Percentiles rank a stretch among this genome's conserved stretches.
Conservation (phyloP, 2,329 filamentous ascomycete genomes). For the Cryphonectria radicalis region DNA sequence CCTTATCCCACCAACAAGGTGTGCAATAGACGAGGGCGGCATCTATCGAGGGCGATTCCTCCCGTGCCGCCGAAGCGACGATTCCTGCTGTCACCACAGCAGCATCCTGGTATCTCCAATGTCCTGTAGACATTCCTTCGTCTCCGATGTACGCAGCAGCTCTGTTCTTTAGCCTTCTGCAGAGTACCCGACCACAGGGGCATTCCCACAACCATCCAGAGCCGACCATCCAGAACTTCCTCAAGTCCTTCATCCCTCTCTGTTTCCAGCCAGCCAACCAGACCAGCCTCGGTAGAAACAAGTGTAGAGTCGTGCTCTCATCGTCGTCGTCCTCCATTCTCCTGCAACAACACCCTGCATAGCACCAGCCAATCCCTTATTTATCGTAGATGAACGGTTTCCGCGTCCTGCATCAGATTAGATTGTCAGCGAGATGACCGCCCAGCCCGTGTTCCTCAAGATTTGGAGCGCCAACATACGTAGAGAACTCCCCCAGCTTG, state of each 20-base stretch:
- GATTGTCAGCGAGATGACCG: not conserved
- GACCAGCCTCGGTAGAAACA: not conserved
- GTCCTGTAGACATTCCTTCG: not conserved
- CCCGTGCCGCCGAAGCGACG: not conserved
- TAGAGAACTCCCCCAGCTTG: conserved; percentile 90
- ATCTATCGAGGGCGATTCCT: not conserved
- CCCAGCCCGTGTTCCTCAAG: not conserved
- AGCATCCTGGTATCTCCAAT: not conserved
- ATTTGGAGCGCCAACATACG: conserved; percentile 59
- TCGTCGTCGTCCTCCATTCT: not conserved
- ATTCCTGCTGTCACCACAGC: not conserved
- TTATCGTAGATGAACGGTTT: conserved; percentile 61
- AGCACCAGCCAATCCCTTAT: conserved; percentile 31
- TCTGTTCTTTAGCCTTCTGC: not conserved
- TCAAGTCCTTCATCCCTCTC: not conserved
- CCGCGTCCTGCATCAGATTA: conserved; percentile 50
- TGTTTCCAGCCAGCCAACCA: not conserved
- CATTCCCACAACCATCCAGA: not conserved
- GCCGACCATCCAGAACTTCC: not conserved
- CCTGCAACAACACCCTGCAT: too few species aligned
- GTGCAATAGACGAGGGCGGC: not conserved
- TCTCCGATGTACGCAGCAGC: not conserved
- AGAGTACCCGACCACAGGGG: not conserved
- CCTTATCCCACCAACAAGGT: not conserved
- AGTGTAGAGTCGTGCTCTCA: not conserved